Evolutionary conservation across 2,329 filamentous ascomycete genomes (phyloP), one percentile per base, ranked within the genome.

Genomic region (Colletotrichum cuscutae): DNA sequence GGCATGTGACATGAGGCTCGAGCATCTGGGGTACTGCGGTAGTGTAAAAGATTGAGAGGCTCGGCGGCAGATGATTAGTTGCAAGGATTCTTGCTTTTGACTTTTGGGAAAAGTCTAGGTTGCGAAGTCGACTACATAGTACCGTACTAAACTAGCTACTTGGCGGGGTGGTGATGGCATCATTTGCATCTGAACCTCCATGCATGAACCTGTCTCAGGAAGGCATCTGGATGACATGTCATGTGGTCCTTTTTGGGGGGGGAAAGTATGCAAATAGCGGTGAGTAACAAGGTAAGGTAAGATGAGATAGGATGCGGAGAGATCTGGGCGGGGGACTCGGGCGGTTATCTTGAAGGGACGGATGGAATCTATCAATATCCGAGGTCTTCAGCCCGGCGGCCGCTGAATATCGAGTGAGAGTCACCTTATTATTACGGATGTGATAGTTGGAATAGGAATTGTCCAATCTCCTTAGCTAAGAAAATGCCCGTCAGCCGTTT

Each of bases 201-300:
- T 65, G 61, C 68, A 66, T 54, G 42, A 66, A 67, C 56, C 22
- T 56, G 57, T 71, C 63, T 68, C 56, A 37, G 56, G 13, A 42
- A 37, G 49, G 49, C 54, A 61, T 49, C 22, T 56, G 49, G 35
- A 71, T 67, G 68, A 28, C 63, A 67, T 60, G 63, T 37, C 56
- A 56, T 35, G 68, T 56, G 56, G 56, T 32, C 54, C n/a, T n/a
- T 56, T 9, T 32, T 15, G 26, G 26, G 26, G 37, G 49, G 28
- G 35, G 26, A 8, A n/a, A 26, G 22, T 71, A 71, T 71, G 68
- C 63, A 67, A 54, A 32, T 67, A 67, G 63, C 63, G 68, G 68
- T 71, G 63, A 67, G 11, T 71, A 35, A 30, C 26, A 19, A 28
- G 42, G 42, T 49, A 19, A 42, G 37, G 37, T 42, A 42, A 19